Evolutionary conservation across 2,329 filamentous ascomycete genomes (phyloP).

Genomic region (Exophiala sp.): DNA sequence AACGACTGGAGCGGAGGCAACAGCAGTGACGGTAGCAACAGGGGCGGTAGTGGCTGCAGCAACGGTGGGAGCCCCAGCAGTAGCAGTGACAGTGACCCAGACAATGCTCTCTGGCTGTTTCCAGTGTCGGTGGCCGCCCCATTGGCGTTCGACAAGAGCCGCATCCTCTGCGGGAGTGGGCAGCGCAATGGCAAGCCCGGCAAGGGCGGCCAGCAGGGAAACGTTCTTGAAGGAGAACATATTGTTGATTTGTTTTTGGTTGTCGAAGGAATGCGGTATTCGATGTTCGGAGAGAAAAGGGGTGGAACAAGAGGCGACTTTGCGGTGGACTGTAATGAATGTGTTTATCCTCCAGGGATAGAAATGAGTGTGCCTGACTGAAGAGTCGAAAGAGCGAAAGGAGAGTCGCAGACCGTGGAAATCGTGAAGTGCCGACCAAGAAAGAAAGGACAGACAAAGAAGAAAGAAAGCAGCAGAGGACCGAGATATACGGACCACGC

Average conservation of each 20-base stretch:
- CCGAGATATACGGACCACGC: constrained; percentile 12
- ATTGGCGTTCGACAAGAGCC: constrained; percentile 13
- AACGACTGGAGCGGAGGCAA: not conserved
- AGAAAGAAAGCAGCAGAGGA: constrained; percentile 4
- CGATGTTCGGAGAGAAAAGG: constrained; percentile 4
- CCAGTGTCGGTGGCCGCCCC: constrained; percentile 15
- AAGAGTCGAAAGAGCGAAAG: constrained; percentile 17
- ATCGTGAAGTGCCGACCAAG: constrained; percentile 11
- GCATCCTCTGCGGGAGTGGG: constrained; percentile 22
- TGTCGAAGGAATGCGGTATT: constrained; percentile 1
- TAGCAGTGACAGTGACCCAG: constrained; percentile 14
- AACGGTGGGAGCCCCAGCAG: constrained; percentile 5
- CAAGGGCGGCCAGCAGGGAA: constrained; percentile 31
- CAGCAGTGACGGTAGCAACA: not conserved
- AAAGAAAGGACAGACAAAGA: constrained; percentile 7
- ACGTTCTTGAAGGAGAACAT: constrained; percentile 27
- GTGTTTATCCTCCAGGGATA: constrained; percentile 25
- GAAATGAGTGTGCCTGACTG: constrained; percentile 21
- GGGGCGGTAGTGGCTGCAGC: too few relatives aligned
- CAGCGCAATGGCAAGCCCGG: constrained; percentile 30
- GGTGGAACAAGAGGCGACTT: constrained; percentile 6
- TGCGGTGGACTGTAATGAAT: constrained; percentile 7
- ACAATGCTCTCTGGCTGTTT: constrained; percentile 8
- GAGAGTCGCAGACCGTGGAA: constrained; percentile 27
- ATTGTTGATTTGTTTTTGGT: constrained; percentile 3